A percentile compares a stretch with the other conserved stretches of the same genome.
phyloP scores from a whole-genome alignment of 352 stramenopile species.

The Pythium vanterpoolii region DNA sequence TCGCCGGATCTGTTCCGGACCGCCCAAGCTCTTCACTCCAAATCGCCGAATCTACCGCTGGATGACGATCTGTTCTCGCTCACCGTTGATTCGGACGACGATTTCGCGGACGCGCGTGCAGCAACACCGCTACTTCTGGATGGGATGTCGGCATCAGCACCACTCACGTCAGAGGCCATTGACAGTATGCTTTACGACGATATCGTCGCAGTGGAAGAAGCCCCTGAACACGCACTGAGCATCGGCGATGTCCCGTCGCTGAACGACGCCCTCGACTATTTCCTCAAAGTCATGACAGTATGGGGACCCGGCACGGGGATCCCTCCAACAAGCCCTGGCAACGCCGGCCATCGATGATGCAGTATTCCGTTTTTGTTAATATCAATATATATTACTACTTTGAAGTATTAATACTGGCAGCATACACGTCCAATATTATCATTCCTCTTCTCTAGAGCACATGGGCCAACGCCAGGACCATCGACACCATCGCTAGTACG shows the following conservation, averaged over 20 bases:
- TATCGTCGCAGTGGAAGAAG: constrained; percentile 13
- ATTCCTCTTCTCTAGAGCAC: background rate
- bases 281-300: constrained; percentile 18
- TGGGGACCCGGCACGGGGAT: background rate
- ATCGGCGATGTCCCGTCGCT: constrained; percentile 17
- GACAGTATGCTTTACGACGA: constrained; percentile 12
- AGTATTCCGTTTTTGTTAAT: background rate
- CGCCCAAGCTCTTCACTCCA: background rate
- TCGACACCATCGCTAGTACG: background rate
- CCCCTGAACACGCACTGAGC: constrained; percentile 6
- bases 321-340: background rate
- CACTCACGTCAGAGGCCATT: constrained; percentile 1
- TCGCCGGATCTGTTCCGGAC: background rate
- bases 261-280: constrained; percentile 34
- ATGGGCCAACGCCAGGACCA: background rate
- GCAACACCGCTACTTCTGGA: background rate
- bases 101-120: background rate
- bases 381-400: too few species aligned
- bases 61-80: constrained; percentile 7
- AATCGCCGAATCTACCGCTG: constrained; percentile 1
- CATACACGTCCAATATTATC: background rate
- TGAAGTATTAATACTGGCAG: background rate
- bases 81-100: background rate
- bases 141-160: background rate
- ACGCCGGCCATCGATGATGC: background rate